Evolutionary conservation across 805 yeast genomes (phyloP).

Genomic region (Dipodascopsis uninucleata): DNA sequence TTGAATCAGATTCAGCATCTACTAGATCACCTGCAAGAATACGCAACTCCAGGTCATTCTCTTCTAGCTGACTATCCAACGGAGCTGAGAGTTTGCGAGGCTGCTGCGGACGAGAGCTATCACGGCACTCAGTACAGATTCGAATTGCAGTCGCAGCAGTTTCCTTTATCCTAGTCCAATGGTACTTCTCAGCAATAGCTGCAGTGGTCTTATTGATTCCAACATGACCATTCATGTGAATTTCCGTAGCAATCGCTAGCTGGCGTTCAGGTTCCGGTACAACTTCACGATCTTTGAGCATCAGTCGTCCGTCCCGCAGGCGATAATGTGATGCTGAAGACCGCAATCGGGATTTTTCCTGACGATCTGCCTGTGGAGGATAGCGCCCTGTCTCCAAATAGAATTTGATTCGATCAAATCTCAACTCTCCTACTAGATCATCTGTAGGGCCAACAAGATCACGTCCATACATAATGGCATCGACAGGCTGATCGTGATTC

Average conservation of each 20-base stretch:
- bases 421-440: conserved; percentile 46
- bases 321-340: conserved; percentile 74
- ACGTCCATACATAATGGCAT: conserved; percentile 79
- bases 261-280: conserved; percentile 72
- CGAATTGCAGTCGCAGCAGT: conserved; percentile 77
- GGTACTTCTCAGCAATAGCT: conserved; percentile 70
- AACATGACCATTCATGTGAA: conserved; percentile 68
- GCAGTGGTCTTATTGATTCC: conserved; percentile 89
- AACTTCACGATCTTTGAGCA: conserved; percentile 79
- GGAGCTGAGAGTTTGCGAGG: too few species aligned
- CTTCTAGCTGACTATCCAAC: too few species aligned
- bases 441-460: conserved; percentile 60
- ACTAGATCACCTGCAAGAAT: too few species aligned
- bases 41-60: too few species aligned
- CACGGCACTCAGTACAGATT: conserved; percentile 71
- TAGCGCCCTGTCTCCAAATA: conserved; percentile 82
- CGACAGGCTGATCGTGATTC: conserved; percentile 80
- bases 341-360: conserved; percentile 82
- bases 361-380: conserved; percentile 77
- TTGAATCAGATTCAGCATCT: too few species aligned
- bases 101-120: conserved; percentile 38
- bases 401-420: conserved; percentile 72
- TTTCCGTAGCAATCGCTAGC: conserved; percentile 63
- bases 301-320: conserved; percentile 59
- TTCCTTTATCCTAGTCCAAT: conserved; percentile 87